Conservation (phyloP, 2,329 filamentous ascomycete genomes). For the Penicillium sclerotiorum region DNA sequence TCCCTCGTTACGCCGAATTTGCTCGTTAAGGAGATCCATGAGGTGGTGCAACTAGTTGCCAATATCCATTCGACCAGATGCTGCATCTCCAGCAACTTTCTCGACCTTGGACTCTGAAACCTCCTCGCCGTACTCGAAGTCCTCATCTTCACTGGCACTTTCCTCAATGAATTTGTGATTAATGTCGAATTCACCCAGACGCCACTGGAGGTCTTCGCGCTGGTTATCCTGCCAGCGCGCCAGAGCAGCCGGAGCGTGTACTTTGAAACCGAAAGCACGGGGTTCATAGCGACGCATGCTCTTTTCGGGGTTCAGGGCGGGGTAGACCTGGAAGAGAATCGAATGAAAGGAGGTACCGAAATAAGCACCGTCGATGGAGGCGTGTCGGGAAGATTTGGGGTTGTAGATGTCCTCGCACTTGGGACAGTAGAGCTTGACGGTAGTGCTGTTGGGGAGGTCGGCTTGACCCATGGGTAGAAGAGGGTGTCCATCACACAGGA, state of each 20-base stretch:
- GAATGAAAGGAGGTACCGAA: constrained; percentile 99
- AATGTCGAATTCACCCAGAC: constrained; percentile 68
- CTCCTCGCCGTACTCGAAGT: constrained; percentile 46
- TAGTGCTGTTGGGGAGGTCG: constrained; percentile 82
- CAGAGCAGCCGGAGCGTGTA: constrained; percentile 85
- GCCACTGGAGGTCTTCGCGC: constrained; percentile 77
- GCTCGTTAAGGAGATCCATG: constrained; percentile 16
- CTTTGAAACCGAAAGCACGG: constrained; percentile 90
- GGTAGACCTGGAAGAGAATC: constrained; percentile 98
- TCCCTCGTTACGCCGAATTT: constrained; percentile 33
- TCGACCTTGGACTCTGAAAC: constrained; percentile 41
- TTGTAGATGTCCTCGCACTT: constrained; percentile 99
- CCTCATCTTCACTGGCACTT: constrained; percentile 62
- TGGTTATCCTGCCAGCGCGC: constrained; percentile 87
- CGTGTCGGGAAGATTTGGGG: constrained; percentile 94
- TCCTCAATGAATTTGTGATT: constrained; percentile 78
- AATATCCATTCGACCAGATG: constrained; percentile 42
- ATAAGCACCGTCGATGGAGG: constrained; percentile 94
- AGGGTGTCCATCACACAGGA: constrained; percentile 90
- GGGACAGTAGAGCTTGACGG: constrained; percentile 95
- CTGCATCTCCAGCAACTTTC: constrained; percentile 31
- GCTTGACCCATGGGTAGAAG: constrained; percentile 93
- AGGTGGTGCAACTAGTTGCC: constrained; percentile 28
- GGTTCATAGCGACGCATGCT: constrained; percentile 84
- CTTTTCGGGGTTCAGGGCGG: constrained; percentile 83